phyloP scores from a whole-genome alignment of 352 stramenopile genomes.

The Phytophthora pseudosyringae region DNA sequence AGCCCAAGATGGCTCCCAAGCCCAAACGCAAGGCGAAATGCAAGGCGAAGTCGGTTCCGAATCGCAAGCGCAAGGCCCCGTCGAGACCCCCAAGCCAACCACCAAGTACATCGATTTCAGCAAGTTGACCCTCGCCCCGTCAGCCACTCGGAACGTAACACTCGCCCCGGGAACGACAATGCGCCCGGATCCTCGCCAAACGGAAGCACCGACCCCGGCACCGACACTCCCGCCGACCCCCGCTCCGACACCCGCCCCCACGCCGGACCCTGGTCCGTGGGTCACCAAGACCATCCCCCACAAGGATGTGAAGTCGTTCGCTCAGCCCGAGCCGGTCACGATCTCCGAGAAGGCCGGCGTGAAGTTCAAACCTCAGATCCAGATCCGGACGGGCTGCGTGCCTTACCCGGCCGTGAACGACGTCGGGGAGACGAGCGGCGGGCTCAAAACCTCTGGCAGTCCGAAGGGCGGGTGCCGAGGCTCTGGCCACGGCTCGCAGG shows the following conservation, averaged over 20 bases:
- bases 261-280: slow-evolving; percentile 8
- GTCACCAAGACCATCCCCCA: slow-evolving; percentile 3
- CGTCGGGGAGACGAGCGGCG: background rate
- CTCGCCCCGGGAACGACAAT: background rate
- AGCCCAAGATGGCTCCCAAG: slow-evolving; percentile 8
- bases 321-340: slow-evolving; percentile 9
- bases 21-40: background rate
- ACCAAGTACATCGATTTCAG: slow-evolving; percentile 16
- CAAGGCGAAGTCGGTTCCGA: background rate
- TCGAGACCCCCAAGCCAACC: slow-evolving; percentile 1
- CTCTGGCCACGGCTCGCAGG: slow-evolving; percentile 8
- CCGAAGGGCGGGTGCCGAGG: background rate
- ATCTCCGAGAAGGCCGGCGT: slow-evolving; percentile 10
- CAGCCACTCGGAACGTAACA: slow-evolving; percentile 1
- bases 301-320: slow-evolving; percentile 5
- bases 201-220: background rate
- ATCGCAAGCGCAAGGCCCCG: background rate
- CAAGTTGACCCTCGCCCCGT: slow-evolving; percentile 2
- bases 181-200: background rate
- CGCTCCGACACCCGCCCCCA: slow-evolving; percentile 1
- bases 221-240: background rate
- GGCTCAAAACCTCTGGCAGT: slow-evolving; percentile 6
- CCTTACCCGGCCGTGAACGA: slow-evolving; percentile 9
- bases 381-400: slow-evolving; percentile 6
- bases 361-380: slow-evolving; percentile 16